Evolutionary conservation across 345 rosid species (phyloP), one percentile per base, ranked within the genome.

Genomic region (Eucalyptus sp.): DNA sequence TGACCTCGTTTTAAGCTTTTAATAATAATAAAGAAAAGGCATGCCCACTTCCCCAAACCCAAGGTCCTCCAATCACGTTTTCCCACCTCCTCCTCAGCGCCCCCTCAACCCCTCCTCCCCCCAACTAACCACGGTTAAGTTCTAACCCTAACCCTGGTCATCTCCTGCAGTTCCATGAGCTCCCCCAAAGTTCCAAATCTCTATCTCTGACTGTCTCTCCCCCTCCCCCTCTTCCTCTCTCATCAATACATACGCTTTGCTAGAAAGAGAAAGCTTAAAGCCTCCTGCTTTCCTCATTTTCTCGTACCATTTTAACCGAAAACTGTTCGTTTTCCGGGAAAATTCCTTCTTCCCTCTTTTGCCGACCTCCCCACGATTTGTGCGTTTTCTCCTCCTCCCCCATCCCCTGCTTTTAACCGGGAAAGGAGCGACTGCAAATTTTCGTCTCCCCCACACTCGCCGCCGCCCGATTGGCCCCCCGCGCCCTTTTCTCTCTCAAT

Each of bases 111-210:
- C 58, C 10, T 52, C 10, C 18, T 4, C 10, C 81, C 27, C 41
- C 37, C 37, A 2, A 10, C 62, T 86, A 92, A 94, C 95, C 86
- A 89, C 90, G 91, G 95, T 93, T 93, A 91, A 60, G 51, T 87
- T 86, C 86, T 89, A 68, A 80, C 89, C 91, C 90, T 90, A 94
- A 93, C 93, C 91, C 90, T 14, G 92, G 93, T 92, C 86, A 87
- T 86, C 89, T 88, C 20, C 43, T 18, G 13, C 13, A 56, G 62
- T 56, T 56, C 13, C 62, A 56, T 27, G 62, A 56, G 62, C 62
- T 56, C 33, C 62, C 24, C 33, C 68, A 10, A 20, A 20, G 46
- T 37, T 71, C 43, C 83, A 71, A 71, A 37, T 68, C 43, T 33
- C 68, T 60, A 15, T 60, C 68, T 62, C 68, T 31, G 41, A 15